Base-by-base conservation (phyloP, 371 early-diverging fungal species). In the Phascolomyces articulosus region DNA sequence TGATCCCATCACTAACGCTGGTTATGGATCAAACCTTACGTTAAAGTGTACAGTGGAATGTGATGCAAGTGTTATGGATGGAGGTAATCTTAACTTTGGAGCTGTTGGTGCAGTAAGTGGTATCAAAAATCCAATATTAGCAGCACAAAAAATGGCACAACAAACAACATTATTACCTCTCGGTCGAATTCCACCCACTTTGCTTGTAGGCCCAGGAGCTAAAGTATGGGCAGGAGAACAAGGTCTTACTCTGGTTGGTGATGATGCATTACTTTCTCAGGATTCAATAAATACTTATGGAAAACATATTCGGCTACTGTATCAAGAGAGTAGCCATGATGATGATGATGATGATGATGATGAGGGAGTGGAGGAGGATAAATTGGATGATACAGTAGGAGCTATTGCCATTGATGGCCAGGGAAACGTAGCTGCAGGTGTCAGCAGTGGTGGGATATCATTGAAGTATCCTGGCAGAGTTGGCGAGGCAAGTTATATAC, bases 381-480 rank as follows among this genome's bases (percentile, higher is more conserved):
- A 44, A 44, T 1, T 62, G 40, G 82, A 88, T 62, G 96, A 96
- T 69, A 96, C 96, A 11, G 95, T 96, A 0, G 96, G 96, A 1
- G 94, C 93, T 0, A 86, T 96, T 44, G 90, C 87, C 27, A 69
- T 94, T 1, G 96, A 95, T 65, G 21, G 29, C 0, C 21, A 59
- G 4, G 95, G 94, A 1, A 77, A 84, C 41, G 74, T 93, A 2
- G 87, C 90, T 0, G 78, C 94, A 1, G 95, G 91, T 6, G 95
- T 95, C 1, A 92, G 93, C 64, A 91, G 91, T 54, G 96, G 96
- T 16, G 96, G 96, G 0, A 93, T 95, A 48, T 87, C 93, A 2
- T 78, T 95, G 28, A 94, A 95, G 71, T 75, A 70, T 6, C 88
- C 93, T 2, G 96, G 96, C 2, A 77, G 96, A 8, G 82, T 96